A percentile compares a stretch with the other conserved stretches of the same genome.
Evolutionary conservation across 2,329 filamentous ascomycete species (phyloP).

Genomic region (Apiospora pterosperma): DNA sequence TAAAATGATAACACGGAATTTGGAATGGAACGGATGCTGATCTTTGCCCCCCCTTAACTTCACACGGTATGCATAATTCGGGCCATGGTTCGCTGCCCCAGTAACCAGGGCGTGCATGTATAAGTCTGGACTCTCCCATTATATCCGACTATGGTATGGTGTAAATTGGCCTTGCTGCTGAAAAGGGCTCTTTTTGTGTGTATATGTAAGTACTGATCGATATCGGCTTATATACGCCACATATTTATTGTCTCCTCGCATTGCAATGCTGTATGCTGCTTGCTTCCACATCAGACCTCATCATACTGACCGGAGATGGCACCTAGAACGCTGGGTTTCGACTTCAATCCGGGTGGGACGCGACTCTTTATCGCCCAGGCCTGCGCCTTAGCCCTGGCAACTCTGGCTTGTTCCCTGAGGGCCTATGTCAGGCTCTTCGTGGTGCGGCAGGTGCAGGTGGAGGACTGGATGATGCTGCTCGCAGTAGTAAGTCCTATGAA

Average conservation of each 20-base stretch:
- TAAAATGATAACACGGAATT: background rate
- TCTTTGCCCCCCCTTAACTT: background rate
- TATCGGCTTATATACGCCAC: background rate
- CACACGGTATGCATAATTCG: background rate
- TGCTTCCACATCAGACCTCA: background rate
- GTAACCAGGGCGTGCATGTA: background rate
- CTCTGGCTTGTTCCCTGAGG: slow-evolving; percentile 36
- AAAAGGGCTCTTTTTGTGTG: background rate
- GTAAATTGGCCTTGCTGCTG: background rate
- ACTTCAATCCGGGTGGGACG: slow-evolving; percentile 20
- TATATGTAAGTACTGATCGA: background rate
- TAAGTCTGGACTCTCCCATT: background rate
- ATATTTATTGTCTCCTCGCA: background rate
- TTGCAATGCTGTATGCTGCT: background rate
- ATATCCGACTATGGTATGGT: background rate
- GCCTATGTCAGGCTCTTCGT: slow-evolving; percentile 42
- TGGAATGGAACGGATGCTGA: background rate
- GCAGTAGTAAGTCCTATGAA: slow-evolving; percentile 35
- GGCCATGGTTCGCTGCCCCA: background rate
- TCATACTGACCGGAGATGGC: background rate
- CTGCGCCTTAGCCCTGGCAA: slow-evolving; percentile 31
- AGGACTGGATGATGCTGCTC: slow-evolving; percentile 45
- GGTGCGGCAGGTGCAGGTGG: slow-evolving; percentile 37
- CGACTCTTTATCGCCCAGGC: slow-evolving; percentile 18
- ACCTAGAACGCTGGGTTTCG: slow-evolving; percentile 15